Conservation (phyloP, 2,329 filamentous ascomycete species). For the Fusarium avenaceum region DNA sequence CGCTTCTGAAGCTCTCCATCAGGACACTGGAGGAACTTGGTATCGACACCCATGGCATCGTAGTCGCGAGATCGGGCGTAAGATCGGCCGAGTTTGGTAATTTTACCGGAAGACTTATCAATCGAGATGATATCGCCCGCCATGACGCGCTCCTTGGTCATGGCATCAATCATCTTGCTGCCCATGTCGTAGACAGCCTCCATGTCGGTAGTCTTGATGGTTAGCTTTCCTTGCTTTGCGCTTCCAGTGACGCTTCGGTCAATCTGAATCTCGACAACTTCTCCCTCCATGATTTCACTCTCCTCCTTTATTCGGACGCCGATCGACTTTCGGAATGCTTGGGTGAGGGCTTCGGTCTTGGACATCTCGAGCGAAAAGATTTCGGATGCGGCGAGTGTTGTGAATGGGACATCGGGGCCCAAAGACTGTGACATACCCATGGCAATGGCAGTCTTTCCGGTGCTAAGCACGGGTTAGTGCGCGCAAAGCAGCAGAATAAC, state of each 20-base stretch:
- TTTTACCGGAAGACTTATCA: constrained; percentile 98
- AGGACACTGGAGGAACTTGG: constrained; percentile 97
- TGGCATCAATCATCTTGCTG: constrained; percentile 99
- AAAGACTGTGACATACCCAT: constrained; percentile 99
- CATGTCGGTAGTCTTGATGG: constrained; percentile 99
- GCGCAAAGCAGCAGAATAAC: constrained; percentile 1
- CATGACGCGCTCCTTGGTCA: constrained; percentile 99
- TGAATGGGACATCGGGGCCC: constrained; percentile 94
- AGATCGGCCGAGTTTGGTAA: constrained; percentile 94
- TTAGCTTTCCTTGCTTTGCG: constrained; percentile 98
- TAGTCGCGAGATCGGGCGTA: constrained; percentile 97
- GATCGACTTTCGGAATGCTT: constrained; percentile 99
- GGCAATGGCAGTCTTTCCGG: constrained; percentile 97
- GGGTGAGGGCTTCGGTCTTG: constrained; percentile 97
- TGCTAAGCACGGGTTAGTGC: constrained; percentile 66
- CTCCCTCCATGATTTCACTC: constrained; percentile 98
- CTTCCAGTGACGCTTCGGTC: constrained; percentile 96
- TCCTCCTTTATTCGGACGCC: constrained; percentile 99
- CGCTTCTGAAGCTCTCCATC: constrained; percentile 98
- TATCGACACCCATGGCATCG: constrained; percentile 98
- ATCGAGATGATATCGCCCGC: constrained; percentile 98
- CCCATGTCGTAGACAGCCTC: constrained; percentile 99
- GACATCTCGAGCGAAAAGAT: constrained; percentile 99
- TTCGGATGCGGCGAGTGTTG: constrained; percentile 93
- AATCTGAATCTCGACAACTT: constrained; percentile 98